Percentiles rank a stretch among this genome's conserved stretches.
Conservation (phyloP, 2,329 filamentous ascomycete genomes). For the Dothistroma pini region DNA sequence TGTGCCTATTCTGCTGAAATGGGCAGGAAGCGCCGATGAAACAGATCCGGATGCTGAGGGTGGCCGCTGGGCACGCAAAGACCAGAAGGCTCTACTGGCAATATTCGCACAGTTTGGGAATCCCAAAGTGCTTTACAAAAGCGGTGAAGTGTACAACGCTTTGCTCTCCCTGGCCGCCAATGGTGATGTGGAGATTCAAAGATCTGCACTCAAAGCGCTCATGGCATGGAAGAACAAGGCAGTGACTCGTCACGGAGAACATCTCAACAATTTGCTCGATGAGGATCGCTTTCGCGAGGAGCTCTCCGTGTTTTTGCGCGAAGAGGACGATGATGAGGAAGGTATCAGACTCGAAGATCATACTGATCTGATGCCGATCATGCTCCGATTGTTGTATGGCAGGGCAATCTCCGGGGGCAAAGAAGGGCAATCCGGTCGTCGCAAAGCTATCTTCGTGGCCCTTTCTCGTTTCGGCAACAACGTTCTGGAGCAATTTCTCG, state of each 20-base stretch:
- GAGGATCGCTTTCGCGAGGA: slow-evolving; percentile 92
- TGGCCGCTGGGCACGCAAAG: slow-evolving; percentile 64
- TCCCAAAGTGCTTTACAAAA: slow-evolving; percentile 75
- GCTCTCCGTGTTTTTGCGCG: slow-evolving; percentile 74
- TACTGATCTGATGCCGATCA: slow-evolving; percentile 71
- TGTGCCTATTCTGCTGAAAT: slow-evolving; percentile 80
- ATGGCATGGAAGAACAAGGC: slow-evolving; percentile 82
- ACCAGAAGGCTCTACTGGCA: slow-evolving; percentile 77
- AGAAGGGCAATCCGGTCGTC: slow-evolving; percentile 74
- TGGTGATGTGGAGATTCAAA: slow-evolving; percentile 87
- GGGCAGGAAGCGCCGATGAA: slow-evolving; percentile 53
- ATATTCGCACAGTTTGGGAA: slow-evolving; percentile 85
- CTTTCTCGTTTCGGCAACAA: slow-evolving; percentile 70
- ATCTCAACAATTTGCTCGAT: slow-evolving; percentile 80
- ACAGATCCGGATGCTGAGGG: slow-evolving; percentile 13
- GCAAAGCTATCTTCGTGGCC: slow-evolving; percentile 69
- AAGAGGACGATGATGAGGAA: slow-evolving; percentile 51
- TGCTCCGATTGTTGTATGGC: slow-evolving; percentile 85
- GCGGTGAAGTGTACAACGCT: slow-evolving; percentile 70
- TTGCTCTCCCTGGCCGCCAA: slow-evolving; percentile 75
- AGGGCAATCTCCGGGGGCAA: slow-evolving; percentile 77
- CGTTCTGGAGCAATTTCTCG: slow-evolving; percentile 76
- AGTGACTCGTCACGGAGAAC: slow-evolving; percentile 76
- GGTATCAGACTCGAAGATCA: slow-evolving; percentile 72
- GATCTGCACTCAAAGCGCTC: slow-evolving; percentile 75